phyloP scores from a whole-genome alignment of 331 rosid species.

The Malus hybrid region DNA sequence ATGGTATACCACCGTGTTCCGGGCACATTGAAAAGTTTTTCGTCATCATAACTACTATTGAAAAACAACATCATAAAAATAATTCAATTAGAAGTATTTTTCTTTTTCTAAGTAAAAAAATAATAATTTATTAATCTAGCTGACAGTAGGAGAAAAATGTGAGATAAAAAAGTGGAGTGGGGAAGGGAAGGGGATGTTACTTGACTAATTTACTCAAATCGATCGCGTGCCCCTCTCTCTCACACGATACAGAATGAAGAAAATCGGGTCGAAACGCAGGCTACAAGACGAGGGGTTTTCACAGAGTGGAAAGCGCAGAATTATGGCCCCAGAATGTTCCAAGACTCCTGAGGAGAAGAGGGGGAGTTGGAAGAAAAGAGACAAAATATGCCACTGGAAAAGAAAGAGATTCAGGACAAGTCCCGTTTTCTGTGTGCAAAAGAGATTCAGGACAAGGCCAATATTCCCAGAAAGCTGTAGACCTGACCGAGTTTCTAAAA shows the following conservation, averaged over 20 bases:
- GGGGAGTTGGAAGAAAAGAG: neutral
- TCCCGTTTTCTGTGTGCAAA: neutral
- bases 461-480: neutral
- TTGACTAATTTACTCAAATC: no score
- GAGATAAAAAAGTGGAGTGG: no score
- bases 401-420: neutral
- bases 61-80: no score
- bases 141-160: no score
- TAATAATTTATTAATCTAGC: no score
- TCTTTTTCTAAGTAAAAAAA: no score
- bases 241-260: neutral
- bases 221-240: neutral
- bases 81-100: no score
- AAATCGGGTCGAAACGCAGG: neutral
- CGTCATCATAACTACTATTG: no score
- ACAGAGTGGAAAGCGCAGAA: neutral
- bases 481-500: constrained; percentile 1
- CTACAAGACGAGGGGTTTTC: neutral
- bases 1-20: no score
- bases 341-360: neutral
- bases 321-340: neutral
- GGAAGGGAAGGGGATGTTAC: no score
- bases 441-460: neutral
- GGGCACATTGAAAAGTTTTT: no score
- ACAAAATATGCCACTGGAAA: no score